Conservation (phyloP, 75 land plant species). For the Isoetes taiwanensis region DNA sequence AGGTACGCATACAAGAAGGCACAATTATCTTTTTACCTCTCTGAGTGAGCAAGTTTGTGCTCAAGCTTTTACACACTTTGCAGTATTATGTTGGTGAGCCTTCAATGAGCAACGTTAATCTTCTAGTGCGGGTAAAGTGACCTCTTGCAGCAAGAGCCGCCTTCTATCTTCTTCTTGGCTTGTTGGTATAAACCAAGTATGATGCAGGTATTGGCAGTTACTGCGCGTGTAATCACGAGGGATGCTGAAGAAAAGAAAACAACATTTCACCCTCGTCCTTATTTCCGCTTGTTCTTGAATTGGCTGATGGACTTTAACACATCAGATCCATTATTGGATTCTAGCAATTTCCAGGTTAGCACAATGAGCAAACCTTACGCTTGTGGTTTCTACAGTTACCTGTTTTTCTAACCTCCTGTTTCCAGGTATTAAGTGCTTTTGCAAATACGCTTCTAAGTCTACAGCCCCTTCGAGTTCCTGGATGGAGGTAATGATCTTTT, state of each 20-base stretch:
- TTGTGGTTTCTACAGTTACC: not conserved
- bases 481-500: slow-evolving; percentile 52
- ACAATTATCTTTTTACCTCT: not conserved
- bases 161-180: not conserved
- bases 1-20: slow-evolving; percentile 30
- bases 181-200: not conserved
- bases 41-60: not conserved
- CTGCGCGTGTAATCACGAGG: slow-evolving; percentile 59
- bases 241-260: slow-evolving; percentile 78
- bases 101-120: slow-evolving; percentile 42
- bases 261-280: slow-evolving; percentile 87
- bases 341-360: slow-evolving; percentile 69
- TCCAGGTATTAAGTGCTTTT: slow-evolving; percentile 71
- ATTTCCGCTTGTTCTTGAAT: slow-evolving; percentile 71
- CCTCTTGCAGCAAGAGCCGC: not conserved
- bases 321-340: slow-evolving; percentile 63
- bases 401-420: not conserved
- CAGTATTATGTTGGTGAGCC: slow-evolving; percentile 59
- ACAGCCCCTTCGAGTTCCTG: slow-evolving; percentile 80
- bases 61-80: not conserved
- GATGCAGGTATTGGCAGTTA: slow-evolving; percentile 64
- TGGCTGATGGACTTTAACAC: slow-evolving; percentile 69
- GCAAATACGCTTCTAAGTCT: slow-evolving; percentile 81
- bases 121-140: slow-evolving; percentile 60
- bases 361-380: not conserved